These are phyloP conservation scores for Colletotrichum chlorophyti DNA, from an alignment of 2,329 filamentous ascomycete species.

Conservation along the genomic window DNA sequence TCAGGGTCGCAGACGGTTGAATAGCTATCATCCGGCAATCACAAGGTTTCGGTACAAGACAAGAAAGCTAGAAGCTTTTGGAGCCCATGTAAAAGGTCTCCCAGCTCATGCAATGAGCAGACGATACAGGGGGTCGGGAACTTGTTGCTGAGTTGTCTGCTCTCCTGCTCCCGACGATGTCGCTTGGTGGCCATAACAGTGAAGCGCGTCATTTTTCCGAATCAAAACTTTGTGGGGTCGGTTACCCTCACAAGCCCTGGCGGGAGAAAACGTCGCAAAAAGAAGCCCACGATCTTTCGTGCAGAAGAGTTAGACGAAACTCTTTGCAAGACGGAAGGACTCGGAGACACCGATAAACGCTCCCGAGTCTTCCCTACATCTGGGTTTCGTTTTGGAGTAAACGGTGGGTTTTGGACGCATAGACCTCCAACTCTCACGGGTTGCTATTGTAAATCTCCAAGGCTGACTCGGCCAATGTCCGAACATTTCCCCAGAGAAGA, in stretches of 20 bases:
- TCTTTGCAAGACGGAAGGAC: conserved; percentile 3
- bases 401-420: conserved; percentile 11
- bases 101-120: no score
- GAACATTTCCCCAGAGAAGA: conserved; percentile 11
- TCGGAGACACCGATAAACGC: conserved; percentile 9
- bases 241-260: background rate
- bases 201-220: background rate
- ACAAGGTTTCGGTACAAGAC: no score
- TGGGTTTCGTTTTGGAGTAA: conserved; percentile 1
- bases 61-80: no score
- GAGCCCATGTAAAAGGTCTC: no score
- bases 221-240: background rate
- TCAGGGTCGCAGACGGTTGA: no score
- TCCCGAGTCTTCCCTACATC: conserved; percentile 4
- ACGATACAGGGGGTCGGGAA: no score
- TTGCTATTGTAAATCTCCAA: conserved; percentile 1
- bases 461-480: conserved; percentile 24
- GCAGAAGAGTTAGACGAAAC: conserved; percentile 14
- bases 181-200: background rate
- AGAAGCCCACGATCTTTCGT: background rate
- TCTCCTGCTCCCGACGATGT: no score
- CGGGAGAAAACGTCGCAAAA: no score
- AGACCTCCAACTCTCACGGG: conserved; percentile 19
- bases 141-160: no score
- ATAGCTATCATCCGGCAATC: no score